Conservation (phyloP, 2,329 filamentous ascomycete genomes). For the Anthostomella pinea region DNA sequence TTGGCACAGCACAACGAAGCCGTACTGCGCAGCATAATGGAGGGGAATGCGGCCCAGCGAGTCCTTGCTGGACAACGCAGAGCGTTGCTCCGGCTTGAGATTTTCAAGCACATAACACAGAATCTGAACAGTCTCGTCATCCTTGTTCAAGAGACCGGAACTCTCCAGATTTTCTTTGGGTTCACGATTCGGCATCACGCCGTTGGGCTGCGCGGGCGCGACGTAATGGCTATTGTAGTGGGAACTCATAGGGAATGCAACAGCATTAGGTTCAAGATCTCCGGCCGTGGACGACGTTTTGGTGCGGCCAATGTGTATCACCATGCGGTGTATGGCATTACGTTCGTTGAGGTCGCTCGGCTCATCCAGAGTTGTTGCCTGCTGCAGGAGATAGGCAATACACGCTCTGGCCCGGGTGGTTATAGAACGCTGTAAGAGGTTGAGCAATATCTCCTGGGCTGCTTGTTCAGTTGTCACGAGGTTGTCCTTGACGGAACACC, state of each 20-base stretch:
- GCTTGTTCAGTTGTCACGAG: constrained; percentile 49
- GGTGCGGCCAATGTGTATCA: constrained; percentile 88
- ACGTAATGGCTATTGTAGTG: constrained; percentile 70
- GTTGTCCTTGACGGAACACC: constrained; percentile 59
- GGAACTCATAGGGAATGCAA: constrained; percentile 46
- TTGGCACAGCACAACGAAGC: constrained; percentile 86
- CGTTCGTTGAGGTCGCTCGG: constrained; percentile 90
- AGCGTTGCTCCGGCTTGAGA: constrained; percentile 65
- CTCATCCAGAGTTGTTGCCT: constrained; percentile 73
- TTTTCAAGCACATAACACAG: constrained; percentile 62
- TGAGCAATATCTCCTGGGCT: constrained; percentile 69
- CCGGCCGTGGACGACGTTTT: constrained; percentile 44
- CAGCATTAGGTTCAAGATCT: constrained; percentile 51
- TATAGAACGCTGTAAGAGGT: constrained; percentile 75
- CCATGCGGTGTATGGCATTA: constrained; percentile 87
- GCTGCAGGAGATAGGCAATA: constrained; percentile 67
- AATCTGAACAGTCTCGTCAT: constrained; percentile 74
- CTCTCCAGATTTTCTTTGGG: constrained; percentile 61
- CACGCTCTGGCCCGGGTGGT: constrained; percentile 65
- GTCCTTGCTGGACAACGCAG: constrained; percentile 67
- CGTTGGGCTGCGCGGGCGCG: constrained; percentile 65
- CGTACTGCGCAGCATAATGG: constrained; percentile 93
- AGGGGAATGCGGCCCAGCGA: constrained; percentile 79
- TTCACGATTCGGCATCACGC: constrained; percentile 57
- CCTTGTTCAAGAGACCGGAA: constrained; percentile 59